Conservation (phyloP, 139 green algal genomes). For the Pleodorina starrii region DNA sequence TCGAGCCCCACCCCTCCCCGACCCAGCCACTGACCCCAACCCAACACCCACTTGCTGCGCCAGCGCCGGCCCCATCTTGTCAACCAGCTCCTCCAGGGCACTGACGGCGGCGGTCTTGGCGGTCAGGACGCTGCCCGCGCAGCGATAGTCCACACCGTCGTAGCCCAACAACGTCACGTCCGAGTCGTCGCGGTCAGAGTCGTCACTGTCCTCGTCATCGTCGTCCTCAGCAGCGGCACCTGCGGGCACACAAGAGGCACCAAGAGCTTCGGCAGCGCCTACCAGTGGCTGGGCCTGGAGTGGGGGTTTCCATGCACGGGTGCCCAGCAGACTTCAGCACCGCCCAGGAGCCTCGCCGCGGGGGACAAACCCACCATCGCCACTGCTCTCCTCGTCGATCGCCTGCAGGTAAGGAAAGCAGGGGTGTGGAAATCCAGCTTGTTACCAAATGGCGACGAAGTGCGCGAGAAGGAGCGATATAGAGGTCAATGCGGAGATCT, state of each 20-base stretch:
- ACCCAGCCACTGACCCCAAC: too few species aligned
- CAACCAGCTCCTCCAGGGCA: conserved; percentile 36
- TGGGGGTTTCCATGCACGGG: too few species aligned
- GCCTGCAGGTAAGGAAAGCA: neutral
- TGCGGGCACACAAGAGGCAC: neutral
- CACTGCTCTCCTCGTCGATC: neutral
- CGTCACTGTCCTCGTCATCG: neutral
- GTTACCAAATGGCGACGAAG: too few species aligned
- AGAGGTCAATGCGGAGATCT: too few species aligned
- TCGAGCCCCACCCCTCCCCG: too few species aligned
- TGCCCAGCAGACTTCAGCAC: neutral
- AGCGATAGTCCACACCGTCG: neutral
- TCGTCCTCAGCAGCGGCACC: neutral
- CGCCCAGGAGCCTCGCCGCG: too few species aligned
- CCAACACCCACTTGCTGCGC: neutral
- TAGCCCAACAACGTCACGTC: conserved; percentile 4
- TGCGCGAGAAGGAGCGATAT: too few species aligned
- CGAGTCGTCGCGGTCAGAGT: conserved; percentile 10
- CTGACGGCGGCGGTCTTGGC: conserved; percentile 26
- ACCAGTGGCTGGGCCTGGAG: too few species aligned
- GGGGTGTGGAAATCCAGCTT: too few species aligned
- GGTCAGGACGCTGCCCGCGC: neutral
- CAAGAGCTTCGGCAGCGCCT: neutral
- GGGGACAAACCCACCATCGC: neutral
- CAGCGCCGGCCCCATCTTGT: neutral